These are phyloP conservation scores for Furcasterigmium sp. DNA, from an alignment of 2,329 filamentous ascomycete genomes.

Conservation along the genomic window DNA sequence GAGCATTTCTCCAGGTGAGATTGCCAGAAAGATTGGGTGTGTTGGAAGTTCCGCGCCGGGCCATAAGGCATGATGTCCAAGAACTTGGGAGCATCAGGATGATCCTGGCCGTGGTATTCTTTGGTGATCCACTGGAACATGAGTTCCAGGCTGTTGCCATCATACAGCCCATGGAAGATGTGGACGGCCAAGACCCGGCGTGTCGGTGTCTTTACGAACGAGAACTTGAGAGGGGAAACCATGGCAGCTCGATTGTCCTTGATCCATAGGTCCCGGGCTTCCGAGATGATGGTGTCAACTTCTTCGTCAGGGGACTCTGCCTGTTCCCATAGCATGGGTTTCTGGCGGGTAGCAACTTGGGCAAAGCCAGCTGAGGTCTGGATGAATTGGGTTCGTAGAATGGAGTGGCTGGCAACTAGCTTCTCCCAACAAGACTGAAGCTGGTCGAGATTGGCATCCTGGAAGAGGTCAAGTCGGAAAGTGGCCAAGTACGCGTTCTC, in stretches of 20 bases:
- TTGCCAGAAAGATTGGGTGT: slow-evolving; percentile 60
- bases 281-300: slow-evolving; percentile 25
- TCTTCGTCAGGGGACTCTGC: slow-evolving; percentile 18
- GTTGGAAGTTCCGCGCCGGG: slow-evolving; percentile 48
- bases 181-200: slow-evolving; percentile 49
- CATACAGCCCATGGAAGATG: slow-evolving; percentile 84
- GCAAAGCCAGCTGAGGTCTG: slow-evolving; percentile 70
- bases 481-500: slow-evolving; percentile 68
- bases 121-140: slow-evolving; percentile 55
- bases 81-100: slow-evolving; percentile 47
- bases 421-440: slow-evolving; percentile 54
- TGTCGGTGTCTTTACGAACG: slow-evolving; percentile 26
- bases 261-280: slow-evolving; percentile 46
- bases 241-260: slow-evolving; percentile 42
- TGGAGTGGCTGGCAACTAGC: slow-evolving; percentile 47
- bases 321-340: slow-evolving; percentile 37
- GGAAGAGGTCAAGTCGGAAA: slow-evolving; percentile 56
- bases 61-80: slow-evolving; percentile 64
- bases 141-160: slow-evolving; percentile 71
- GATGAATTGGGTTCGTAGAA: slow-evolving; percentile 70
- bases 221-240: slow-evolving; percentile 45
- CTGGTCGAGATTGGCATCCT: slow-evolving; percentile 33
- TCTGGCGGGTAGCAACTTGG: slow-evolving; percentile 58
- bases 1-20: slow-evolving; percentile 39
- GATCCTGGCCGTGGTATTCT: slow-evolving; percentile 36